These are phyloP conservation scores for Komagataella ulmi DNA, from an alignment of 805 yeast genomes.

Conservation along the genomic window DNA sequence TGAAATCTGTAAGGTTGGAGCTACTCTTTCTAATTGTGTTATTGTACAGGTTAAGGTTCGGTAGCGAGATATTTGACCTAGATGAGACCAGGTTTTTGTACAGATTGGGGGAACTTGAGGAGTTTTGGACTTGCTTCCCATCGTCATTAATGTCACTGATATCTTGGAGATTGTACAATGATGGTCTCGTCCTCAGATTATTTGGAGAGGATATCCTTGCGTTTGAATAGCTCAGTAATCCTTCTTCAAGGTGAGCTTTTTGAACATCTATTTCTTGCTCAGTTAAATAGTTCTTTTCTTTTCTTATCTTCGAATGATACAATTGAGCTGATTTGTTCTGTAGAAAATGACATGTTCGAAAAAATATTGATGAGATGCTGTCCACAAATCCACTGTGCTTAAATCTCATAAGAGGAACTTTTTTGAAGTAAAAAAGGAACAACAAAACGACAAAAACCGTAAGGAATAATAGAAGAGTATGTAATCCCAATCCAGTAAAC, in stretches of 20 bases:
- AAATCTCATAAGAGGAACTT: not conserved
- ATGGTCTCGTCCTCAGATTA: not conserved
- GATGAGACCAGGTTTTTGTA: not conserved
- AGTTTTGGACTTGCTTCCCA: not conserved
- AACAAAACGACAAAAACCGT: not conserved
- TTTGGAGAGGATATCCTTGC: not conserved
- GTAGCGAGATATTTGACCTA: not conserved
- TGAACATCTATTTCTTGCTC: not conserved
- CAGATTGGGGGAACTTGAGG: not conserved
- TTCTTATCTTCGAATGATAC: not conserved
- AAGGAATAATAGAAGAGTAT: not conserved
- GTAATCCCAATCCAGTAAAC: not conserved
- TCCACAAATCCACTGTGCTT: not conserved
- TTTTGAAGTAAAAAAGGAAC: not conserved
- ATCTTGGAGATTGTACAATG: not conserved
- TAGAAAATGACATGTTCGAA: not conserved
- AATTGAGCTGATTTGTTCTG: not conserved
- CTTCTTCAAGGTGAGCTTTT: not conserved
- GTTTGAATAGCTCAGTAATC: not conserved
- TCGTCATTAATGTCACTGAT: not conserved
- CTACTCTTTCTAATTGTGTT: not conserved
- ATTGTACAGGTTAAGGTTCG: not conserved
- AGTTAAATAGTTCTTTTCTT: not conserved
- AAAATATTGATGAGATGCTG: not conserved
- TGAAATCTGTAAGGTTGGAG: not conserved